Evolutionary conservation across 1,284 basidiomycete genomes (phyloP), one percentile per base, ranked within the genome.

Genomic region (Anthracocystis setariae): DNA sequence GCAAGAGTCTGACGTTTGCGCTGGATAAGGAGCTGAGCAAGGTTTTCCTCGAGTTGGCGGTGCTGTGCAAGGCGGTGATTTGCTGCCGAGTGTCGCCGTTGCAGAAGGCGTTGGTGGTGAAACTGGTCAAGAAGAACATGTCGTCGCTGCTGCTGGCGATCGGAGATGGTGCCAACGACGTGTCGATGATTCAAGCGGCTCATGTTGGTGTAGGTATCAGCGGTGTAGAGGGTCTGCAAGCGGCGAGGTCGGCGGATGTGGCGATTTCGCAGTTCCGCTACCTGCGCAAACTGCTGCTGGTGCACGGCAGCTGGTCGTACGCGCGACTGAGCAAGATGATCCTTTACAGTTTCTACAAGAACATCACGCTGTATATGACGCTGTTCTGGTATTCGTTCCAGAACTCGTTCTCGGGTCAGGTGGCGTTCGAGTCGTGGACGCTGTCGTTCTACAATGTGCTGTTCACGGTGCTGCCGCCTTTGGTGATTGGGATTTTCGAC

Each of bases 261-360:
- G 92, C 96, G 1, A 98, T 99, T 73, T 95, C 93, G 10, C 96
- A 99, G 82, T 99, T 98, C 87, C 87, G 94, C n/a, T 98, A 88
- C 84, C 85, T 99, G 69, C 94, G 94, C 84, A 98, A 98, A 84
- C 85, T 99, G 38, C 84, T 99, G 15, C 89, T 99, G 13, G 96
- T 98, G 2, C 96, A 99, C 82, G 96, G 96, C 5, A 91, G 94
- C 3, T 99, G 96, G 96, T 96, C 93, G 84, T 98, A 99, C 83
- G 90, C 93, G 65, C 88, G 96, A 21, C 83, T 98, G 66, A 94
- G 93, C 27, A 98, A 97, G 83, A 88, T 98, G 68, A 94, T 99
- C 80, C 86, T 99, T 17, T 78, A 82, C 71, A 81, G 54, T 21
- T 85, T 85, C 74, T 85, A 85, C 82, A 85, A 85, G 85, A 98